These are phyloP conservation scores for Phlyctochytrium arcticum DNA, from an alignment of 192 early-diverging fungal species.

Conservation along the genomic window DNA sequence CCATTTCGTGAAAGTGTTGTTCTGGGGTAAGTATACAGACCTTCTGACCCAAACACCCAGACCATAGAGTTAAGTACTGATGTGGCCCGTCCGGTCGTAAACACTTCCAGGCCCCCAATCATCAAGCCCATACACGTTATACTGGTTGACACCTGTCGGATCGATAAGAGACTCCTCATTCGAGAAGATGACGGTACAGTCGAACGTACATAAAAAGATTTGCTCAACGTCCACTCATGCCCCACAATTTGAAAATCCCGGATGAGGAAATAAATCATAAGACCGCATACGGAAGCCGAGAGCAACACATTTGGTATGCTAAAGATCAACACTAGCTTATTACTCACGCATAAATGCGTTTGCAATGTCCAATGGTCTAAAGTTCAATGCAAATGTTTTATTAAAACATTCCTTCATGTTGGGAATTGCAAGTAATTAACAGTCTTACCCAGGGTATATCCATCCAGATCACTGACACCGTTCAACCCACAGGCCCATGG, in stretches of 20 bases:
- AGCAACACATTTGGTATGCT: background rate
- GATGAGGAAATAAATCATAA: slow-evolving; percentile 5
- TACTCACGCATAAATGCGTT: slow-evolving; percentile 11
- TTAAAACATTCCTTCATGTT: background rate
- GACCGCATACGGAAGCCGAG: background rate
- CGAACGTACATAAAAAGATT: slow-evolving; percentile 11
- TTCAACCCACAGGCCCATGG: background rate
- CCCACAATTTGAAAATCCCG: slow-evolving; percentile 5
- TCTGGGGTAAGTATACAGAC: background rate
- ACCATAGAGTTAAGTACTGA: slow-evolving; percentile 6
- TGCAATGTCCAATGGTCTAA: slow-evolving; percentile 14
- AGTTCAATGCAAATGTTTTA: background rate
- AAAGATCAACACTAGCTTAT: slow-evolving; percentile 13
- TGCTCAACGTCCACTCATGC: slow-evolving; percentile 5
- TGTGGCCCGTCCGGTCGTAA: slow-evolving; percentile 4
- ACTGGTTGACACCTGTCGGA: background rate
- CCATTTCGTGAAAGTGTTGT: background rate
- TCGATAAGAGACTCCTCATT: background rate
- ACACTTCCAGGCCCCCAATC: slow-evolving; percentile 6
- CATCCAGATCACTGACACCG: background rate
- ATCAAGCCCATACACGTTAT: slow-evolving; percentile 11
- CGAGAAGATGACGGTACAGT: background rate
- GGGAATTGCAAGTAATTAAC: background rate
- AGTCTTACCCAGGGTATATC: background rate
- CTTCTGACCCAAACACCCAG: slow-evolving; percentile 13